Conservation (phyloP, 257 asterid species). For the Solanum lycopersicoides region DNA sequence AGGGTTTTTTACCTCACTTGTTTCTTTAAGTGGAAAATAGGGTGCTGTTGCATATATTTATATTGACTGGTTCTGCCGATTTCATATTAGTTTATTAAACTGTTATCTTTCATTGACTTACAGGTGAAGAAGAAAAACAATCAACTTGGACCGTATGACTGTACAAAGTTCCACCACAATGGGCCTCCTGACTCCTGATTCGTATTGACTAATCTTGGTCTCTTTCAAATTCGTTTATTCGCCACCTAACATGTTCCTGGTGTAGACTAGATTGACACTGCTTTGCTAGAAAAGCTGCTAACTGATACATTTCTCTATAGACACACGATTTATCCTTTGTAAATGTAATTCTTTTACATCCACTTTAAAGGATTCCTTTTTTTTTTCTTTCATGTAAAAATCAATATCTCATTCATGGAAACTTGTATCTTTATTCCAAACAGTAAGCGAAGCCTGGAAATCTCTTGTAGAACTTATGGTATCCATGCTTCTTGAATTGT, state of each 20-base stretch:
- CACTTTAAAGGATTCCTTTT: neutral
- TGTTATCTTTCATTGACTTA: conserved; percentile 4
- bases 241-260: neutral
- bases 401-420: neutral
- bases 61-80: neutral
- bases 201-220: conserved; percentile 26
- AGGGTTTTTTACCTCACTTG: neutral
- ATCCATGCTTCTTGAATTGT: neutral
- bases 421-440: neutral
- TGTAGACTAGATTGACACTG: neutral
- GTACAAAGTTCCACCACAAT: conserved; percentile 56
- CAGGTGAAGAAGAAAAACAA: conserved; percentile 75
- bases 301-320: neutral
- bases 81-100: neutral
- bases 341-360: neutral
- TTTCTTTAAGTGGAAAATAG: neutral
- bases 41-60: neutral
- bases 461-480: neutral
- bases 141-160: conserved; percentile 76
- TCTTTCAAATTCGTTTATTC: conserved; percentile 11
- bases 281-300: neutral
- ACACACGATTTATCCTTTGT: neutral
- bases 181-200: conserved; percentile 31
- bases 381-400: neutral
- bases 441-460: neutral